Conservation (phyloP, 768 basidiomycete species). For the Amanita rubescens region DNA sequence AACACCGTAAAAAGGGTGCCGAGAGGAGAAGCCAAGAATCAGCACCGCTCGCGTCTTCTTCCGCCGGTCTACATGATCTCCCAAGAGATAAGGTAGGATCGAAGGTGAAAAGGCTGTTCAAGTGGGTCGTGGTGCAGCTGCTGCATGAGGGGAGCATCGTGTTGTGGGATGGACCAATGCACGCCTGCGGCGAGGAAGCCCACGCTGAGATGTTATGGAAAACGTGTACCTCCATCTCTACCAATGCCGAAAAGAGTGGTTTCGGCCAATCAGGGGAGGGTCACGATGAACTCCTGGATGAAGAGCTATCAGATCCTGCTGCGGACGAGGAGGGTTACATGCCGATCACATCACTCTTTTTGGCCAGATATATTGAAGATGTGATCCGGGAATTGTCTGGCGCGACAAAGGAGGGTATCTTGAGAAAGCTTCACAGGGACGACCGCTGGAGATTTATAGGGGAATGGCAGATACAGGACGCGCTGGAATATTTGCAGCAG, state of each 20-base stretch:
- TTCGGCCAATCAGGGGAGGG: slow-evolving; percentile 17
- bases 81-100: slow-evolving; percentile 20
- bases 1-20: slow-evolving; percentile 37
- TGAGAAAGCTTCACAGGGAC: slow-evolving; percentile 42
- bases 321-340: slow-evolving; percentile 60
- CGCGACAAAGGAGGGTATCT: slow-evolving; percentile 38
- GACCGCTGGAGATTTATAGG: slow-evolving; percentile 62
- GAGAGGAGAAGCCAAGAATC: slow-evolving; percentile 17
- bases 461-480: slow-evolving; percentile 56
- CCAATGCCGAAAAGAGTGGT: slow-evolving; percentile 22
- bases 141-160: slow-evolving; percentile 69
- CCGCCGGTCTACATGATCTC: slow-evolving; percentile 3
- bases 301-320: slow-evolving; percentile 53
- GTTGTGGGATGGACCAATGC: slow-evolving; percentile 60
- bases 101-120: slow-evolving; percentile 65
- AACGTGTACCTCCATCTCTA: slow-evolving; percentile 15
- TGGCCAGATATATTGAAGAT: slow-evolving; percentile 40
- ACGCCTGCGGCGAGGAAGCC: slow-evolving; percentile 21
- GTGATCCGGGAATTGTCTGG: slow-evolving; percentile 32
- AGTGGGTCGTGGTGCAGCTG: slow-evolving; percentile 55
- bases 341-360: slow-evolving; percentile 44
- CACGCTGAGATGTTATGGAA: slow-evolving; percentile 42
- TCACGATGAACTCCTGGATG: slow-evolving; percentile 20
- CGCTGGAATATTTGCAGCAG: slow-evolving; percentile 38
- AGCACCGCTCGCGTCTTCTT: slow-evolving; percentile 6